These are phyloP conservation scores for Cyberlindnera xishuangbannaensis DNA, from an alignment of 805 yeast species.

Conservation along the genomic window DNA sequence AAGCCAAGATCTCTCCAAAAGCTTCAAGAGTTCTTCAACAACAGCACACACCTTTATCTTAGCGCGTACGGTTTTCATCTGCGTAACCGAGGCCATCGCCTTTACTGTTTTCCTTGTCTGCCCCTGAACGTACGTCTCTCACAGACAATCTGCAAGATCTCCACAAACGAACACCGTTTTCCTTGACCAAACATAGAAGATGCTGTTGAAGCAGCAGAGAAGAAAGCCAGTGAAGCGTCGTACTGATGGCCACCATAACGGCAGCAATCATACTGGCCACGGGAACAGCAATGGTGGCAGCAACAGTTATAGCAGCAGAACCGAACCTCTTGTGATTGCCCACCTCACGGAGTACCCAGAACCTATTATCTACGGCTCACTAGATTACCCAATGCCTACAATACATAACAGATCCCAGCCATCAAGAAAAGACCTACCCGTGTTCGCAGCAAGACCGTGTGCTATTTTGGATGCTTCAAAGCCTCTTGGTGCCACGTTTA, in stretches of 20 bases:
- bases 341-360: slow-evolving; percentile 12
- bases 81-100: too few species aligned
- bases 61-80: too few species aligned
- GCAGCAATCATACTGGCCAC: too few species aligned
- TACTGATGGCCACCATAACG: too few species aligned
- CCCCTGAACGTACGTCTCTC: too few species aligned
- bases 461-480: slow-evolving; percentile 8
- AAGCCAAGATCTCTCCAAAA: too few species aligned
- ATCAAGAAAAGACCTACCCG: slow-evolving; percentile 14
- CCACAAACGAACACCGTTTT: too few species aligned
- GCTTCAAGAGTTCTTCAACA: too few species aligned
- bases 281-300: slow-evolving; percentile 1
- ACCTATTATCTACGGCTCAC: slow-evolving; percentile 9
- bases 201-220: slow-evolving; percentile 5
- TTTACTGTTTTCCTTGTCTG: too few species aligned
- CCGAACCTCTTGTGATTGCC: slow-evolving; percentile 4
- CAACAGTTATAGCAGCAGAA: background rate
- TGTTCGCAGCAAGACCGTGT: slow-evolving; percentile 11
- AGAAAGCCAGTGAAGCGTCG: slow-evolving; percentile 11
- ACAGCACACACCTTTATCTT: too few species aligned
- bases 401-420: background rate
- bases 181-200: too few species aligned
- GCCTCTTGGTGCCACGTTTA: slow-evolving; percentile 12
- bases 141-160: too few species aligned
- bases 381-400: slow-evolving; percentile 15